Conservation (phyloP, 2,329 filamentous ascomycete species). For the Calonectria pseudoreteaudii region DNA sequence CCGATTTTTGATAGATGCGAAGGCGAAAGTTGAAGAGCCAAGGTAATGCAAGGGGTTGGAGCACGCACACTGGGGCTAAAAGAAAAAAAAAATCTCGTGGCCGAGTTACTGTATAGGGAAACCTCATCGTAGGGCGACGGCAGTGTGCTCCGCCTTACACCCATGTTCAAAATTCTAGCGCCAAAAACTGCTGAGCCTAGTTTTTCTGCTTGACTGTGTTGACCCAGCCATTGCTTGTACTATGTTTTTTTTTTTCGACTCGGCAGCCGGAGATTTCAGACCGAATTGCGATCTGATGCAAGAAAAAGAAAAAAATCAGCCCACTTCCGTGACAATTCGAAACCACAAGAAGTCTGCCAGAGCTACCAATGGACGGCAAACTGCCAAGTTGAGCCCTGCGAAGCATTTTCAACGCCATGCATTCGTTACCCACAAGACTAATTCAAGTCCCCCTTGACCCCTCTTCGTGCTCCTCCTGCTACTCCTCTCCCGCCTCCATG, state of each 20-base stretch:
- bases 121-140: slow-evolving; percentile 13
- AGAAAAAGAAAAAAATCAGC: no score
- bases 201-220: background rate
- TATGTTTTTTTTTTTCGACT: background rate
- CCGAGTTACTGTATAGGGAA: slow-evolving; percentile 17
- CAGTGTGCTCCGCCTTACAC: background rate
- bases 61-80: background rate
- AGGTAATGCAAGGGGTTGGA: background rate
- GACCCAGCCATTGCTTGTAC: background rate
- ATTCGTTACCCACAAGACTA: background rate
- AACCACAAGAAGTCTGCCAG: background rate
- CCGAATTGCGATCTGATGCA: background rate
- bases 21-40: background rate
- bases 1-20: background rate
- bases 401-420: background rate
- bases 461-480: background rate
- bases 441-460: slow-evolving; percentile 21
- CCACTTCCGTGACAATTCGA: background rate
- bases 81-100: background rate
- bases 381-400: background rate
- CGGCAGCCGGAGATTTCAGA: background rate
- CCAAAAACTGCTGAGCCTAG: background rate
- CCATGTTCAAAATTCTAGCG: background rate
- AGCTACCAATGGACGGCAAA: background rate
- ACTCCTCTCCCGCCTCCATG: background rate